phyloP scores from a whole-genome alignment of 2,329 filamentous ascomycete species.

The Pezicula radicicola region DNA sequence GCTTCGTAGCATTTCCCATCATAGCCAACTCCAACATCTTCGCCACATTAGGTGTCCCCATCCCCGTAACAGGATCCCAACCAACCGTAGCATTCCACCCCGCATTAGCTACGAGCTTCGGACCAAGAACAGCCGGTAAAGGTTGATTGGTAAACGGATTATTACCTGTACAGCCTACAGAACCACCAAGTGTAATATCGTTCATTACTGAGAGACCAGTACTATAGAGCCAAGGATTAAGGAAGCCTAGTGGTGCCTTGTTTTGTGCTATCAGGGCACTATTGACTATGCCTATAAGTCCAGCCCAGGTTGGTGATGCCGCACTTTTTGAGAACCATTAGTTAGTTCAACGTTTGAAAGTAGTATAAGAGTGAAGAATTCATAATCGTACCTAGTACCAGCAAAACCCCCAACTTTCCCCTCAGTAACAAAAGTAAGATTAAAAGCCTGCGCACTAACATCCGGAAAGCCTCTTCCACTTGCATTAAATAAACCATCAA shows the following conservation, averaged over 20 bases:
- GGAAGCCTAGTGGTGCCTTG: conserved; percentile 34
- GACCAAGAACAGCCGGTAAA: background rate
- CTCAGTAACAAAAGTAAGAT: conserved; percentile 35
- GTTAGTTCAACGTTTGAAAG: background rate
- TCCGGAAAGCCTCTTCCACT: conserved; percentile 45
- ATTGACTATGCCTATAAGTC: conserved; percentile 57
- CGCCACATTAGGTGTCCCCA: conserved; percentile 14
- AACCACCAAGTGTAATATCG: conserved; percentile 32
- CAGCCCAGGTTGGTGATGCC: conserved; percentile 53
- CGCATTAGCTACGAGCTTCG: background rate
- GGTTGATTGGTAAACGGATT: background rate
- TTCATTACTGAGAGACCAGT: conserved; percentile 30
- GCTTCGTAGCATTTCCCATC: background rate
- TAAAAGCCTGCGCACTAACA: conserved; percentile 50
- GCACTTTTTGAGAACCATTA: conserved; percentile 31
- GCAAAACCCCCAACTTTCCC: background rate
- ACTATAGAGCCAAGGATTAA: conserved; percentile 36
- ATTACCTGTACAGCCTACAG: conserved; percentile 27
- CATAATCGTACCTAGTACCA: background rate
- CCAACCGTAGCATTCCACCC: conserved; percentile 12
- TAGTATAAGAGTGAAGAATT: background rate
- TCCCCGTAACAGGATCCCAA: conserved; percentile 23
- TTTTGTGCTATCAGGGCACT: conserved; percentile 52
- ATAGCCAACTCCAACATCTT: background rate
- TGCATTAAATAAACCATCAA: background rate